Conservation (phyloP, 2,329 filamentous ascomycete species). For the Parascedosporium putredinis region DNA sequence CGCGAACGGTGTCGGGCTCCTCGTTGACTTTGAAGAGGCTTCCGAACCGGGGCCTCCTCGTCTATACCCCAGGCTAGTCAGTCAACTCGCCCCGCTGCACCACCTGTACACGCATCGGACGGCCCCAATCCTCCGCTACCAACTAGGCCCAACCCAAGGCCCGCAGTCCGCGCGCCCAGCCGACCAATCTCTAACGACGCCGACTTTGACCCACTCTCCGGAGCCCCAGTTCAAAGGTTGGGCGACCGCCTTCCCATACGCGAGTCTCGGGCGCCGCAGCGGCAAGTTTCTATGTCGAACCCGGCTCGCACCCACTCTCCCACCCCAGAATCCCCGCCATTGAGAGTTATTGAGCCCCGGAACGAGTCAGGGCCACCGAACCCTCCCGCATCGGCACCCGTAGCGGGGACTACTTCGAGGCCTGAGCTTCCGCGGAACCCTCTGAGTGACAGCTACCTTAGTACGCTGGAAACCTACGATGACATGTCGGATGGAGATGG, state of each 20-base stretch:
- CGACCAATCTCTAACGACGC: neutral
- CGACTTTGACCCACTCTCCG: neutral
- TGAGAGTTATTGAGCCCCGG: neutral
- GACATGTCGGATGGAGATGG: slow-evolving; percentile 1
- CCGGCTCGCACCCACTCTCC: no score
- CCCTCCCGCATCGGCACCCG: neutral
- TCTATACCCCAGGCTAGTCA: no score
- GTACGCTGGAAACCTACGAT: slow-evolving; percentile 1
- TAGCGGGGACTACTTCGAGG: neutral
- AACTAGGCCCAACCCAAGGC: neutral
- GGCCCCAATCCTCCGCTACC: no score
- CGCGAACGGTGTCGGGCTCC: neutral
- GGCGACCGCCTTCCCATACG: neutral
- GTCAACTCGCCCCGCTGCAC: no score
- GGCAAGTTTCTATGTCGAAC: no score
- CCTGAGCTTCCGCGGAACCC: neutral
- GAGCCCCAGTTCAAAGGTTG: neutral
- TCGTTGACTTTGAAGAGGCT: neutral
- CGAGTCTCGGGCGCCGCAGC: neutral
- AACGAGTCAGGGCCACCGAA: neutral
- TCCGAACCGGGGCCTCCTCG: slow-evolving; percentile 2
- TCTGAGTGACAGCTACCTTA: slow-evolving; percentile 1
- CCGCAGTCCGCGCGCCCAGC: neutral
- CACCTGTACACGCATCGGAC: no score
- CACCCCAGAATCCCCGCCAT: neutral